A percentile compares a stretch with the other conserved stretches of the same genome.
Conservation (phyloP, 2,329 filamentous ascomycete genomes). For the Epichloe aotearoae region DNA sequence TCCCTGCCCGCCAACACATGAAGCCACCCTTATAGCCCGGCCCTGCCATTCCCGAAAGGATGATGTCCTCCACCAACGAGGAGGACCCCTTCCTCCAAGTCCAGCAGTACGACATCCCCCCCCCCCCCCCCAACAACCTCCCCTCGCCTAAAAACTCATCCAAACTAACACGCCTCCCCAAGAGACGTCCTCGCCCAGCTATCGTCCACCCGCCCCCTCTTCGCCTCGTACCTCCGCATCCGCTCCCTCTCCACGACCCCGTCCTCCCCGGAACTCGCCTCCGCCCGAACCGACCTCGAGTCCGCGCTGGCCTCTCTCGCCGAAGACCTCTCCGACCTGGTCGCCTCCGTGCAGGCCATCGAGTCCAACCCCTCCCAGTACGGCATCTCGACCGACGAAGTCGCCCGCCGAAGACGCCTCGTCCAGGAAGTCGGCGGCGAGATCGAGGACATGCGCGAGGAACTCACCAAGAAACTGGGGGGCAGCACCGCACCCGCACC, state of each 20-base stretch:
- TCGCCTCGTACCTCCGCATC: constrained; percentile 91
- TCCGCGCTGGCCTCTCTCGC: constrained; percentile 52
- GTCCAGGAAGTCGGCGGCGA: constrained; percentile 85
- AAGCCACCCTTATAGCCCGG: not conserved
- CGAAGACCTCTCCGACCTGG: constrained; percentile 79
- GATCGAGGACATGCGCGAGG: constrained; percentile 76
- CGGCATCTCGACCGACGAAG: constrained; percentile 72
- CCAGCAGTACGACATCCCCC: constrained; percentile 42
- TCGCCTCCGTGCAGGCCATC: constrained; percentile 74
- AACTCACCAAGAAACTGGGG: constrained; percentile 51
- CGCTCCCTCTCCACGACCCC: constrained; percentile 65
- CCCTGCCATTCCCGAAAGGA: constrained; percentile 21
- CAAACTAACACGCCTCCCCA: constrained; percentile 1
- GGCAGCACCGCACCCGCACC: constrained; percentile 13
- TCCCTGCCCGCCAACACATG: not conserved
- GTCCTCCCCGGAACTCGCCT: constrained; percentile 71
- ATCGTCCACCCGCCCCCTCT: constrained; percentile 67
- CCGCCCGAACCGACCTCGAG: constrained; percentile 58
- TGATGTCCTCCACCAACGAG: constrained; percentile 56
- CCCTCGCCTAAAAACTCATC: too few relatives aligned
- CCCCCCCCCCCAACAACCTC: not conserved
- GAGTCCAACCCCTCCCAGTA: constrained; percentile 80
- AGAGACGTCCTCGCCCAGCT: constrained; percentile 85
- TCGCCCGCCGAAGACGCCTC: constrained; percentile 64
- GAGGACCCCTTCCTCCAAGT: constrained; percentile 62